These are phyloP conservation scores for Mesotaenium endlicherianum DNA, from an alignment of 139 green algal species.

Conservation along the genomic window DNA sequence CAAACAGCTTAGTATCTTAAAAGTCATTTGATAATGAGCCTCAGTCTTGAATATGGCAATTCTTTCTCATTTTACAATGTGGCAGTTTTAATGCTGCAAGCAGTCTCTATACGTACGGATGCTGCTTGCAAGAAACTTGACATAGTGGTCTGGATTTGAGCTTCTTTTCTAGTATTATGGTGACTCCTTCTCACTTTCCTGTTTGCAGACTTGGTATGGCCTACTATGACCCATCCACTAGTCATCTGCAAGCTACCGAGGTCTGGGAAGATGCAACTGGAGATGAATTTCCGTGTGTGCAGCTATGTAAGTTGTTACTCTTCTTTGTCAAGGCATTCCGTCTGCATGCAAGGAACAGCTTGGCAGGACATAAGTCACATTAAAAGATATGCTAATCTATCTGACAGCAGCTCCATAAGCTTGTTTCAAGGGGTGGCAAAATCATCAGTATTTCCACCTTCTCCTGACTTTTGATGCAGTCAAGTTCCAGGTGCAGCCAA, in stretches of 20 bases:
- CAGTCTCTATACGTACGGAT: too few species aligned
- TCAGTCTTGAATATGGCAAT: too few species aligned
- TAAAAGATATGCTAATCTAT: too few species aligned
- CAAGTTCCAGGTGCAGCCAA: constrained; percentile 8
- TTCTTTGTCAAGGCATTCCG: not conserved
- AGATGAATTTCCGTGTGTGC: not conserved
- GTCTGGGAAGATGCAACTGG: not conserved
- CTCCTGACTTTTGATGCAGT: constrained; percentile 8
- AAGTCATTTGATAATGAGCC: too few species aligned
- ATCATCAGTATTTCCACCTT: not conserved
- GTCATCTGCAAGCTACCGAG: constrained; percentile 6
- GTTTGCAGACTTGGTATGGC: constrained; percentile 1
- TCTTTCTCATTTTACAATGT: too few species aligned
- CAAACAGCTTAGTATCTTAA: too few species aligned
- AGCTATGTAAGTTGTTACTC: not conserved
- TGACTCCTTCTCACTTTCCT: too few species aligned
- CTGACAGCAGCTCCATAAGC: not conserved
- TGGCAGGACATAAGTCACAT: not conserved
- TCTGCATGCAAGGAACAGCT: not conserved
- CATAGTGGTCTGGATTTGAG: too few species aligned
- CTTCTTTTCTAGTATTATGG: too few species aligned
- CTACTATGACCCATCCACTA: not conserved
- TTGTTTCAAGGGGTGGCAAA: not conserved
- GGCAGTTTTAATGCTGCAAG: too few species aligned
- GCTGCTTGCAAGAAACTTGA: too few species aligned